Evolutionary conservation across 2,329 filamentous ascomycete genomes (phyloP), one percentile per base, ranked within the genome.

Genomic region (Exutisphaerella laricina): DNA sequence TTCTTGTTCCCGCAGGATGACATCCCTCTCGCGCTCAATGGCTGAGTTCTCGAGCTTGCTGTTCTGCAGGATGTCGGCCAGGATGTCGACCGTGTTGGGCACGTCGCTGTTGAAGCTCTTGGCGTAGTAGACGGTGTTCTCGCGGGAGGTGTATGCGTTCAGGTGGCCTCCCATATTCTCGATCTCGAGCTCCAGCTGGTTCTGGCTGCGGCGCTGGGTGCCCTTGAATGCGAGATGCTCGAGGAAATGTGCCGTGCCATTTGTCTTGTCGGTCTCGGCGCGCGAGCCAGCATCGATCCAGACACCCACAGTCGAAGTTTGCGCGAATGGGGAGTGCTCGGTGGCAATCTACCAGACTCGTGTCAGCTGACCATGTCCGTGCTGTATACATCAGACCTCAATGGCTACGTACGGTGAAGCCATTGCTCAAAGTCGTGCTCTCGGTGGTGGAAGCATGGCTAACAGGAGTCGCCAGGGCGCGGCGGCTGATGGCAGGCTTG

Each of bases 191-290:
- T 98, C 92, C 67, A 98, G 78, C 75, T 98, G 92, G 68, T 94
- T 85, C 73, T 98, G 92, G 55, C 85, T 88, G 71, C 92, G 82
- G 76, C 85, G 94, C 70, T 85, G 78, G 58, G 92, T 98, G 61
- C 92, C 92, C 89, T 98, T 98, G 83, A 98, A 98, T 62, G 94
- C 94, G 70, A 98, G 80, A 77, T 98, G 92, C 79, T 98, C 92
- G 62, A 98, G 82, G 79, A 98, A 98, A 77, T 98, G 92, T 65
- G 92, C 92, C 62, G 92, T 98, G 72, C 92, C 92, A 76, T 97
- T 98, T 66, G 87, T 97, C 80, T 88, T 88, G 73, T 92, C 83
- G 60, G 92, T 98, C 79, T 98, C 92, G 69, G 92, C 88, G 71
- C 92, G 81, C 71, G 88, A 96, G 68, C 92, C 92, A 69, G 94